phyloP scores from a whole-genome alignment of 163 green algal species.

The Scenedesmus sp. region DNA sequence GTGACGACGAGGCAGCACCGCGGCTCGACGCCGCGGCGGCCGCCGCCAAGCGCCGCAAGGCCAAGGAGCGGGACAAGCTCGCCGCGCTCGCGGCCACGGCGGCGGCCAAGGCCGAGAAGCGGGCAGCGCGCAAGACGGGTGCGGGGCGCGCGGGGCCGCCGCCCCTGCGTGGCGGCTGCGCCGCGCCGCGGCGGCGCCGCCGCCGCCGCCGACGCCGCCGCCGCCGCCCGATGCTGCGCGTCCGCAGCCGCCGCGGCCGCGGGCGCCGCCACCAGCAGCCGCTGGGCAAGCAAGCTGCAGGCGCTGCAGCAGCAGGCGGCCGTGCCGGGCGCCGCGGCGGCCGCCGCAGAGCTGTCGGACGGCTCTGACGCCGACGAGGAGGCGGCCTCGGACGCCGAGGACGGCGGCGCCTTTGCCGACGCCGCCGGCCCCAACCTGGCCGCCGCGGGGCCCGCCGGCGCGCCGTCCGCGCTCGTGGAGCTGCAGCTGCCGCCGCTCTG shows the following conservation, averaged over 20 bases:
- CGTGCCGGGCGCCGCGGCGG: not conserved
- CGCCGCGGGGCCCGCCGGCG: not conserved
- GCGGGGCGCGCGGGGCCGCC: not conserved
- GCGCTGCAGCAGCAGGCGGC: slow-evolving; percentile 20
- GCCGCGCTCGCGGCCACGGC: not conserved
- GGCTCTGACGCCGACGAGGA: not conserved
- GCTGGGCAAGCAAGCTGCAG: slow-evolving; percentile 46
- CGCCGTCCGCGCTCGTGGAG: slow-evolving; percentile 19
- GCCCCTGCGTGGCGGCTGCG: too few species aligned
- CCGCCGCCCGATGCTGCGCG: too few species aligned
- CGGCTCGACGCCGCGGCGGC: not conserved
- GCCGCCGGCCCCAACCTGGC: too few species aligned
- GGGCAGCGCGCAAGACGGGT: not conserved
- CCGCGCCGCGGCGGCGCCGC: too few species aligned
- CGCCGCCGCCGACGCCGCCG: too few species aligned
- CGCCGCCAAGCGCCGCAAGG: not conserved
- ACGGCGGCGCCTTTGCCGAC: too few species aligned
- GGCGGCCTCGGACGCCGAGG: not conserved
- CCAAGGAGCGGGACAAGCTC: not conserved
- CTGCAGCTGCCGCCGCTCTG: slow-evolving; percentile 50
- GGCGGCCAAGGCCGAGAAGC: slow-evolving; percentile 11
- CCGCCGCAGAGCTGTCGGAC: not conserved
- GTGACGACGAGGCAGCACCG: not conserved
- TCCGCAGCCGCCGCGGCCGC: slow-evolving; percentile 21
- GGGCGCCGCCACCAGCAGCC: slow-evolving; percentile 4